phyloP scores from a whole-genome alignment of 1,284 basidiomycete genomes.

The Cystobasidium sp. region DNA sequence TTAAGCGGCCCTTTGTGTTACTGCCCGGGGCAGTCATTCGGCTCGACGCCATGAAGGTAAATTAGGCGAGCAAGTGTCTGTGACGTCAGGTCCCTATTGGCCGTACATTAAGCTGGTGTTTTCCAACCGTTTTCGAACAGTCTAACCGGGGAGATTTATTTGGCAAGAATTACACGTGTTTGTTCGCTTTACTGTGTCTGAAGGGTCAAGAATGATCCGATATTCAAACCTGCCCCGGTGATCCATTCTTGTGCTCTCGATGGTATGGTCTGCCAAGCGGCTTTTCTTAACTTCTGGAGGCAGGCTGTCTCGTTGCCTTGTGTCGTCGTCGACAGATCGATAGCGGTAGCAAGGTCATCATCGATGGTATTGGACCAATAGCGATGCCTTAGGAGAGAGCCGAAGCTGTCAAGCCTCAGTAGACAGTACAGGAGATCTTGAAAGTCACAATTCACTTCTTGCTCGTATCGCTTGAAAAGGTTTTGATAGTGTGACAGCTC shows the following conservation, averaged over 20 bases:
- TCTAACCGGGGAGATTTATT: too few species aligned
- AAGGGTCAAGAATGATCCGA: too few species aligned
- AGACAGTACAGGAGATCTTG: background rate
- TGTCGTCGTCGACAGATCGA: background rate
- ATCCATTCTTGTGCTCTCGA: background rate
- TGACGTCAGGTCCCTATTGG: too few species aligned
- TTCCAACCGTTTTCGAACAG: too few species aligned
- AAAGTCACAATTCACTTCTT: background rate
- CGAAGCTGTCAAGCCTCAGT: background rate
- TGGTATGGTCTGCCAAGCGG: background rate
- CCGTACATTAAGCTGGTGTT: too few species aligned
- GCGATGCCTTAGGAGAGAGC: background rate
- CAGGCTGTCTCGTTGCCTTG: background rate
- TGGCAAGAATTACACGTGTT: too few species aligned
- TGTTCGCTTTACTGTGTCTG: too few species aligned
- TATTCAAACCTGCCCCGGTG: too few species aligned
- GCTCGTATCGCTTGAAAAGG: background rate
- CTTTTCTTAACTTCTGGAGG: background rate
- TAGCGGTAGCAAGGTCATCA: background rate
- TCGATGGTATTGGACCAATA: background rate
- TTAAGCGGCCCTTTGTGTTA: too few species aligned
- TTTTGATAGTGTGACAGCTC: background rate
- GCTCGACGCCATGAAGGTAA: too few species aligned
- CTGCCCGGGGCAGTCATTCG: too few species aligned
- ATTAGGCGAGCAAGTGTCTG: too few species aligned